Conservation (phyloP, 2,329 filamentous ascomycete genomes). For the Ophiosphaerella korrae region DNA sequence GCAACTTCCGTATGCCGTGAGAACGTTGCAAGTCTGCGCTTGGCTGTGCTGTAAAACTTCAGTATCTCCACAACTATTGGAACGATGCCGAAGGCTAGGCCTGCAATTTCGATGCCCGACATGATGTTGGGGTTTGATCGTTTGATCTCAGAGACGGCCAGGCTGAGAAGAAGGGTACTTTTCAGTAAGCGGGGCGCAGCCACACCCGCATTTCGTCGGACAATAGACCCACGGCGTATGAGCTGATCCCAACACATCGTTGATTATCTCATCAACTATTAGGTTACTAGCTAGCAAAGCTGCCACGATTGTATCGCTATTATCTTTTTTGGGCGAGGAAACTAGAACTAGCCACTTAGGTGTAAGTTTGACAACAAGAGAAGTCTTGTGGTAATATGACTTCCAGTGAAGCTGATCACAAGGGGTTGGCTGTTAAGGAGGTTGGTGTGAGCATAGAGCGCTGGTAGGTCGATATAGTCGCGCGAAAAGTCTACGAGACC, state of each 20-base stretch:
- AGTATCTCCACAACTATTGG: constrained; percentile 14
- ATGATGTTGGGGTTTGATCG: neutral
- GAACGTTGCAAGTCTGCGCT: constrained; percentile 8
- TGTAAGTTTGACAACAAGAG: neutral
- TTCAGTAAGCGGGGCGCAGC: neutral
- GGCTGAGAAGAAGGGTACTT: neutral
- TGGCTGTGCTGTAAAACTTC: constrained; percentile 8
- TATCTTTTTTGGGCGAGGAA: neutral
- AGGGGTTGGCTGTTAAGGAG: neutral
- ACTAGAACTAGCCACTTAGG: neutral
- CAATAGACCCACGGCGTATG: neutral
- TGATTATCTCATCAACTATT: too few species aligned
- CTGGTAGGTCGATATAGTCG: constrained; percentile 2
- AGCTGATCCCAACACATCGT: too few species aligned
- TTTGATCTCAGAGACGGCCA: neutral
- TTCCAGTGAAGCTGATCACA: neutral
- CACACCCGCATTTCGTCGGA: neutral
- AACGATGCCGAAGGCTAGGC: constrained; percentile 11
- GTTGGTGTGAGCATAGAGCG: constrained; percentile 1
- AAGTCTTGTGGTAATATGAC: neutral
- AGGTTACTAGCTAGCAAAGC: neutral
- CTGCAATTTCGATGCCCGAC: constrained; percentile 12
- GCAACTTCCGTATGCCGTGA: constrained; percentile 3
- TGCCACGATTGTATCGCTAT: neutral
- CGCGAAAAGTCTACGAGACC: neutral